phyloP scores from a whole-genome alignment of 2,329 filamentous ascomycete genomes.

The Bipolaris gigantea region DNA sequence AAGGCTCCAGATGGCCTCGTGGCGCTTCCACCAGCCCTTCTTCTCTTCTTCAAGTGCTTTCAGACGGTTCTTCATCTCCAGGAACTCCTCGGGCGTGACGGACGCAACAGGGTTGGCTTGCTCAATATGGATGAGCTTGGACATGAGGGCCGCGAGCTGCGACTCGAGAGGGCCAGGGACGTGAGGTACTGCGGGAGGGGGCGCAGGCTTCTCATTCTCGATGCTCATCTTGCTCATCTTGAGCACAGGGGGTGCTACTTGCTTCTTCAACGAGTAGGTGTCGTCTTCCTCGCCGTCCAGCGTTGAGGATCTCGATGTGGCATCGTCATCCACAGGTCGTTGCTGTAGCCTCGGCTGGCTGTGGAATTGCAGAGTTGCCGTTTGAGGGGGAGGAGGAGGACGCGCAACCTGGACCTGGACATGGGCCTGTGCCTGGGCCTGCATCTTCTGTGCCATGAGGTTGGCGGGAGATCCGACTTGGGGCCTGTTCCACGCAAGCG shows the following conservation, averaged over 20 bases:
- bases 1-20: constrained; percentile 48
- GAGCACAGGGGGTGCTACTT: constrained; percentile 23
- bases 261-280: constrained; percentile 36
- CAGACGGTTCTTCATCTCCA: constrained; percentile 34
- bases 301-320: constrained; percentile 38
- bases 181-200: constrained; percentile 26
- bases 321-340: constrained; percentile 35
- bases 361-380: constrained; percentile 18
- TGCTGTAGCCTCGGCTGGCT: constrained; percentile 11
- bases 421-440: constrained; percentile 10
- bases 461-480: constrained; percentile 21
- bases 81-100: constrained; percentile 45
- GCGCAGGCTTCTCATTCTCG: constrained; percentile 19
- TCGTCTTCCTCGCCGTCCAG: constrained; percentile 37
- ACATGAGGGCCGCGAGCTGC: constrained; percentile 43
- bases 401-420: constrained; percentile 15
- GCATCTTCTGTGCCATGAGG: constrained; percentile 32
- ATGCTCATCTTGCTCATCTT: constrained; percentile 6
- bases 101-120: constrained; percentile 38
- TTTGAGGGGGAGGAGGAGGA: constrained; percentile 1
- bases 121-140: constrained; percentile 43
- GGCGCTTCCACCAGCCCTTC: constrained; percentile 38
- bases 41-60: constrained; percentile 45
- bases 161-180: constrained; percentile 42
- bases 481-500: constrained; percentile 21